Evolutionary conservation across 257 asterid species (phyloP).

Genomic region (Solanum ahanhuiri): DNA sequence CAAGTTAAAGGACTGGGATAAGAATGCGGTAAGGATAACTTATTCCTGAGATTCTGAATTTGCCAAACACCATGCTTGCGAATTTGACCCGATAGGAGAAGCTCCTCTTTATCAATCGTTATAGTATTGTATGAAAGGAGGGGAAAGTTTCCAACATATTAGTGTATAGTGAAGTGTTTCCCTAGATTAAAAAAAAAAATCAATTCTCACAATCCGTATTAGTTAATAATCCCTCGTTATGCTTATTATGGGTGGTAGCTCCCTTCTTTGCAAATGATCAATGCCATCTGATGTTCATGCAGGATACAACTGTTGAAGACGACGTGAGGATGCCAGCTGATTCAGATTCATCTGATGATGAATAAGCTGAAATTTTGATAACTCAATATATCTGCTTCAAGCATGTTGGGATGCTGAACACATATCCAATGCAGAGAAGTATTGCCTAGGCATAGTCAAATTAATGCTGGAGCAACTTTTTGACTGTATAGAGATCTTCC

Average conservation of each 20-base stretch:
- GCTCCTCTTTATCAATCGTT: neutral
- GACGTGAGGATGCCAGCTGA: slow-evolving; percentile 37
- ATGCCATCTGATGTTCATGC: neutral
- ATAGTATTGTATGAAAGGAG: too few relatives aligned
- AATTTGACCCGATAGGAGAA: neutral
- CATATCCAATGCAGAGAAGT: neutral
- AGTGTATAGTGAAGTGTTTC: neutral
- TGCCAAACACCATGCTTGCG: neutral
- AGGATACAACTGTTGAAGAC: slow-evolving; percentile 39
- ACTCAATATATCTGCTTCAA: neutral
- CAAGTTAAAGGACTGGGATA: slow-evolving; percentile 89
- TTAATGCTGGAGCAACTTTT: neutral
- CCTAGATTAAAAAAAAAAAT: neutral
- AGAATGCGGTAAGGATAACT: slow-evolving; percentile 43
- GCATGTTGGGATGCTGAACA: neutral
- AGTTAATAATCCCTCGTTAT: neutral
- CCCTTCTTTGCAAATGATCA: neutral
- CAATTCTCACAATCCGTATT: neutral
- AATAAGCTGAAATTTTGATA: slow-evolving; percentile 7
- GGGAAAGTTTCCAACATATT: too few relatives aligned
- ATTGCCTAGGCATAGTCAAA: neutral
- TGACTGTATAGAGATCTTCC: neutral
- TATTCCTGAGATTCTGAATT: neutral
- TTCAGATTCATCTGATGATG: slow-evolving; percentile 51
- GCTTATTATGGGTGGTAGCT: neutral